Evolutionary conservation across 108 stramenopile genomes (phyloP).

Genomic region (Schizochytrium sp.): DNA sequence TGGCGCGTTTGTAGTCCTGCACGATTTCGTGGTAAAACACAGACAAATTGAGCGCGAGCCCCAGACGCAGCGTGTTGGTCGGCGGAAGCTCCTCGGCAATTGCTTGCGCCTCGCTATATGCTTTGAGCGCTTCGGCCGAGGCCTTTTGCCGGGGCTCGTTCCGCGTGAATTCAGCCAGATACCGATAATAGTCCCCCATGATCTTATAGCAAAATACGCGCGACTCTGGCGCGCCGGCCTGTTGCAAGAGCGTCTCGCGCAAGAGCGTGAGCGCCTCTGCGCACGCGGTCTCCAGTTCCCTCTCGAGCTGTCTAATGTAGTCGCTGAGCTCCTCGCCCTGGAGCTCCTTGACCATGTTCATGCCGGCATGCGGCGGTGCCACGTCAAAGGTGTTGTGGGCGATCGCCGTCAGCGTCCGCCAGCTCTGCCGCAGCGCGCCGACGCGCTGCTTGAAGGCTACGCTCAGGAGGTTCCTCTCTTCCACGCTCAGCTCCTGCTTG

Average conservation of each 20-base stretch:
- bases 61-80: slow-evolving; percentile 97
- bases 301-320: slow-evolving; percentile 88
- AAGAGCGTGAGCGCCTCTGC: slow-evolving; percentile 93
- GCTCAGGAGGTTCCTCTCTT: slow-evolving; percentile 95
- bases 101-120: slow-evolving; percentile 86
- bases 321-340: slow-evolving; percentile 74
- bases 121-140: slow-evolving; percentile 81
- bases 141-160: slow-evolving; percentile 73
- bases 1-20: slow-evolving; percentile 80
- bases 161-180: slow-evolving; percentile 82
- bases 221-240: slow-evolving; percentile 90
- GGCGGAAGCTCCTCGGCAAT: slow-evolving; percentile 93
- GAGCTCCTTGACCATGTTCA: slow-evolving; percentile 62
- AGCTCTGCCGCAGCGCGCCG: slow-evolving; percentile 90
- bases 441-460: slow-evolving; percentile 93
- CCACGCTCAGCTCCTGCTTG: slow-evolving; percentile 98
- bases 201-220: slow-evolving; percentile 99
- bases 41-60: slow-evolving; percentile 97
- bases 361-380: not conserved
- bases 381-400: slow-evolving; percentile 80
- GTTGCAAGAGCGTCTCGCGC: slow-evolving; percentile 87
- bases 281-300: slow-evolving; percentile 90
- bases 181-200: slow-evolving; percentile 99
- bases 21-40: slow-evolving; percentile 99
- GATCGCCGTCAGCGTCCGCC: slow-evolving; percentile 95